Evolutionary conservation across 2,329 filamentous ascomycete species (phyloP), one percentile per base, ranked within the genome.

Genomic region (Trichoderma harzianum): DNA sequence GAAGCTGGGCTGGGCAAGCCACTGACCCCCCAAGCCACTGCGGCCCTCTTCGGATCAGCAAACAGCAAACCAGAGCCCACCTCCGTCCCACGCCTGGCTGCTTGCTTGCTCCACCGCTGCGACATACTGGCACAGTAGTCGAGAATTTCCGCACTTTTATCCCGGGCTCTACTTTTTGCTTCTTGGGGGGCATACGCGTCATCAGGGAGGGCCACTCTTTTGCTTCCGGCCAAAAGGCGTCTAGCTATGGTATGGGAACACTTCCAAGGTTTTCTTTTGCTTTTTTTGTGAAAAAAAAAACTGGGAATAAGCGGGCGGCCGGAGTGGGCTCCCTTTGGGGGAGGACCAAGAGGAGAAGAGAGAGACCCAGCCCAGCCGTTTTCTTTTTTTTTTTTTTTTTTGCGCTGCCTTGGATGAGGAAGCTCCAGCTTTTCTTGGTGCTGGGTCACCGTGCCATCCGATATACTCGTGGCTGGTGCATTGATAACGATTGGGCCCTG

Each of bases 401-500:
- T 39, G 7, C 16, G 36, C 36, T 26, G 34, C 34, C 32, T 51
- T 51, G 43, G 43, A 24, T 24, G 43, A 47, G 43, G n/a, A 21
- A 21, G 43, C 43, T 51, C 43, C 43, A 51, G n/a, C 21, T 32
- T 28, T 39, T 39, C 34, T 36, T 39, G 14, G 36, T 39, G 36
- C 36, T 39, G 16, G 28, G 53, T 34, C 53, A 71, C 69, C 55
- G 36, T 70, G 24, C 60, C 68, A 71, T 64, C 36, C 62, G 55
- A 61, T 69, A 61, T 61, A 58, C 68, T 70, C 68, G 58, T 70
- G 58, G 68, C 58, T 39, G 43, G 68, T 70, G 58, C 68, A 53
- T 55, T 57, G 68, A 70, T 70, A 70, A 55, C 60, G 68, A 70
- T 70, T 70, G 68, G 58, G 34, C 47, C 68, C 60, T 57, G 57